Conservation (phyloP, 164 flowering plant species). For the Vitis rupestris region DNA sequence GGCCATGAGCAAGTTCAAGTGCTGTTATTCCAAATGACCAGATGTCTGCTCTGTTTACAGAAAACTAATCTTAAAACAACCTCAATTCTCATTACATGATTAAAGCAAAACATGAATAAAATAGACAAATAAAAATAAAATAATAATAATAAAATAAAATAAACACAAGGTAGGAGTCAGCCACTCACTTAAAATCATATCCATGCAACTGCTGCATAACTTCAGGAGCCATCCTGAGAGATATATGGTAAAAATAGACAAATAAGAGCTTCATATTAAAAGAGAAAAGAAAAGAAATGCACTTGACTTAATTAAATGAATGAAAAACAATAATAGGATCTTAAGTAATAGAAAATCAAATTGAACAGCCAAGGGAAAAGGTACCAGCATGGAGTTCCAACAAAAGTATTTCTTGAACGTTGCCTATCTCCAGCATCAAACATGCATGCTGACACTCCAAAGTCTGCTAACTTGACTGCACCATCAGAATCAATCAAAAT, state of each 20-base stretch:
- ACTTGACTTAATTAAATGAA: too few relatives aligned
- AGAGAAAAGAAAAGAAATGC: too few relatives aligned
- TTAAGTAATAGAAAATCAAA: too few relatives aligned
- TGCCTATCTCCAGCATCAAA: constrained; percentile 95
- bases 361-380: background rate
- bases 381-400: constrained; percentile 99
- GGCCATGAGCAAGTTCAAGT: constrained; percentile 99
- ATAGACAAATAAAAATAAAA: background rate
- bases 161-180: background rate
- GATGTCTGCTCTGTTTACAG: constrained; percentile 84
- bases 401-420: constrained; percentile 90
- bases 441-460: constrained; percentile 97
- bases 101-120: background rate
- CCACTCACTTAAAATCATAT: constrained; percentile 92
- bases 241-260: background rate
- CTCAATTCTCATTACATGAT: background rate
- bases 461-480: constrained; percentile 84
- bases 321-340: too few relatives aligned
- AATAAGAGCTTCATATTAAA: background rate
- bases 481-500: constrained; percentile 82
- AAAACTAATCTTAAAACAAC: background rate
- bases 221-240: constrained; percentile 98
- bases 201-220: constrained; percentile 98
- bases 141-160: too few relatives aligned
- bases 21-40: constrained; percentile 99